Percentiles rank a stretch among this genome's conserved stretches.
Evolutionary conservation across 148 eudicot genomes (phyloP).

Genomic region (Tetragonia tetragonoides): DNA sequence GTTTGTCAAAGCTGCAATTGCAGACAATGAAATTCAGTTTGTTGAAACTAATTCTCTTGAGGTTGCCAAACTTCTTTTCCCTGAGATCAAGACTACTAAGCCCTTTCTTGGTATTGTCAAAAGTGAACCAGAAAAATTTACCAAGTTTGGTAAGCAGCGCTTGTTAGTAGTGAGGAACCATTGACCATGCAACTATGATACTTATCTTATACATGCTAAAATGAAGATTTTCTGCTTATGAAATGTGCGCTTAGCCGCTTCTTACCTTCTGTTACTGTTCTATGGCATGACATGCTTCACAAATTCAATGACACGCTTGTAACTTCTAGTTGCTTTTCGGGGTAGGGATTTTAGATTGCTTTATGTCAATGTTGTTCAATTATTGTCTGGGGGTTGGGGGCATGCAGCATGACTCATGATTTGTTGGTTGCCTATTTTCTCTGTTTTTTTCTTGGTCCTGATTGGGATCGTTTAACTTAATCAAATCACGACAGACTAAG

Average conservation of each 20-base stretch:
- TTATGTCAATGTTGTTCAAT: too few relatives aligned
- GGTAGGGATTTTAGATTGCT: background rate
- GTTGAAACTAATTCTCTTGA: conserved; percentile 63
- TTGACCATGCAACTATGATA: background rate
- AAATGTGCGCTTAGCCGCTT: background rate
- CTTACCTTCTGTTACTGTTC: background rate
- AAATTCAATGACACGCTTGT: background rate
- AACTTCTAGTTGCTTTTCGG: background rate
- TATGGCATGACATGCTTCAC: background rate
- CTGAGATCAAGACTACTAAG: conserved; percentile 36
- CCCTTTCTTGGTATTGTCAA: conserved; percentile 77
- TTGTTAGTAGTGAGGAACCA: background rate
- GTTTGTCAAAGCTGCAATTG: conserved; percentile 64
- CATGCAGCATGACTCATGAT: background rate
- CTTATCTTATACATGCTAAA: background rate
- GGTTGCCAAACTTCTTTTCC: conserved; percentile 60
- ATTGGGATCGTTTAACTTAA: too few relatives aligned
- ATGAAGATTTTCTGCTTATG: background rate
- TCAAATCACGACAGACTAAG: too few relatives aligned
- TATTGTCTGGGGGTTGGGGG: background rate
- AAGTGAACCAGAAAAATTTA: conserved; percentile 83
- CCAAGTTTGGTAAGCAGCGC: conserved; percentile 57
- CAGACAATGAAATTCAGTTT: conserved; percentile 84
- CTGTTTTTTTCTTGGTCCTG: background rate
- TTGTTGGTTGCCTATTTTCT: background rate